Conservation (phyloP, 768 basidiomycete genomes). For the Boletus vinaceobasis region DNA sequence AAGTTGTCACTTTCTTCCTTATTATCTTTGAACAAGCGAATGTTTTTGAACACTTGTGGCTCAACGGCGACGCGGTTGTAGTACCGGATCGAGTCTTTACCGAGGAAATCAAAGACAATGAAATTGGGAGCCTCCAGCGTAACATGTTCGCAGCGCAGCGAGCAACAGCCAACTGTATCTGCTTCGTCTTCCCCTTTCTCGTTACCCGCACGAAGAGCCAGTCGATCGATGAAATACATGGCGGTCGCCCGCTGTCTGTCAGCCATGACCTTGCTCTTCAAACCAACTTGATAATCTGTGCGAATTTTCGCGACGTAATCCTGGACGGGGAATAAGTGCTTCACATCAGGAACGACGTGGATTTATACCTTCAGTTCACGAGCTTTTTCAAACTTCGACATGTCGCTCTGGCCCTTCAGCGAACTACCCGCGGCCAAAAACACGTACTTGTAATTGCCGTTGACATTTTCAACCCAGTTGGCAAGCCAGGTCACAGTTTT, state of each 20-base stretch:
- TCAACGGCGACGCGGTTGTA: constrained; percentile 90
- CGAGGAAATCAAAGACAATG: constrained; percentile 94
- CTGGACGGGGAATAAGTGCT: constrained; percentile 39
- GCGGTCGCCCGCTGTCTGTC: constrained; percentile 97
- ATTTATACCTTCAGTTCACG: constrained; percentile 81
- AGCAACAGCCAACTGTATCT: constrained; percentile 98
- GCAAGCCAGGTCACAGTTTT: constrained; percentile 99
- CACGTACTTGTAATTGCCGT: constrained; percentile 93
- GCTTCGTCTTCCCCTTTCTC: constrained; percentile 99
- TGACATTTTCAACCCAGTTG: constrained; percentile 98
- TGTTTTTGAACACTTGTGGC: constrained; percentile 94
- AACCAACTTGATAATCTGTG: constrained; percentile 77
- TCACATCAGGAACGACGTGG: neutral
- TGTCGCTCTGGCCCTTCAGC: constrained; percentile 96
- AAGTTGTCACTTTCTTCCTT: constrained; percentile 85
- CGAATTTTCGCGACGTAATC: constrained; percentile 90
- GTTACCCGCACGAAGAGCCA: constrained; percentile 97
- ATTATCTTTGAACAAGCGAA: constrained; percentile 93
- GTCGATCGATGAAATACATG: constrained; percentile 97
- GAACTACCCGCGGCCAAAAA: constrained; percentile 97
- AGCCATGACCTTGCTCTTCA: constrained; percentile 90
- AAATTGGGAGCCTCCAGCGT: constrained; percentile 85
- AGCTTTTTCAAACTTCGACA: constrained; percentile 97
- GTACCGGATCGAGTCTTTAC: constrained; percentile 98
- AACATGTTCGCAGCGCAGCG: constrained; percentile 93